Evolutionary conservation across 179 eudicot genomes (phyloP), one percentile per base, ranked within the genome.

Genomic region (Silene noctiflora): DNA sequence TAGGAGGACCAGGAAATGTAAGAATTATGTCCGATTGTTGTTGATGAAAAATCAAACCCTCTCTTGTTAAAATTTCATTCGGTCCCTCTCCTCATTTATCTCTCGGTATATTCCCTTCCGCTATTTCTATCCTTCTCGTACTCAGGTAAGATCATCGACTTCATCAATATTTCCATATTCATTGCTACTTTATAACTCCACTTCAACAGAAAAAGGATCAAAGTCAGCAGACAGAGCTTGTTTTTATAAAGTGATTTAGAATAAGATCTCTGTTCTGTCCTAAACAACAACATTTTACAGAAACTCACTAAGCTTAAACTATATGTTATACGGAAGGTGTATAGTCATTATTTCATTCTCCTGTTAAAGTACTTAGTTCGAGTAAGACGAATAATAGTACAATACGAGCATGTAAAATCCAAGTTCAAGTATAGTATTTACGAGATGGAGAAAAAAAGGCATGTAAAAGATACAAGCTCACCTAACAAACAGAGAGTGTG

Each of bases 401-500:
- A 65, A 4, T 24, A 67, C 2, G 69, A 39, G 27, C 7, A 69
- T 4, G 29, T 1, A 35, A 29, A 21, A 19, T 8, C 46, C 48
- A 51, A 16, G 55, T 63, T 48, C 19, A 17, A 67, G 33, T 27
- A 25, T 16, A 9, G 42, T 24, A 39, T n/a, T 55, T 55, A 3
- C 19, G 20, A n/a, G 59, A 55, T 55, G 59, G 20, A 55, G 19
- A 4, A 17, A 4, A 53, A n/a, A 20, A 24, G 2, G 53, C 31
- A 55, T 6, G 22, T 22, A 24, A 48, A 48, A 58, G 75, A 48
- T n/a, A 35, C 4, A 74, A 29, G 12, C 83, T 53, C 83, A 92
- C 97, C 98, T 82, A 94, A 86, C 82, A 94, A 85, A 80, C 97
- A 94, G 25, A 92, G 89, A 10, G 97, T 91, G 80, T 93, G 98